Base-by-base conservation (phyloP, 257 asterid species). In the Nemophila menziesii region DNA sequence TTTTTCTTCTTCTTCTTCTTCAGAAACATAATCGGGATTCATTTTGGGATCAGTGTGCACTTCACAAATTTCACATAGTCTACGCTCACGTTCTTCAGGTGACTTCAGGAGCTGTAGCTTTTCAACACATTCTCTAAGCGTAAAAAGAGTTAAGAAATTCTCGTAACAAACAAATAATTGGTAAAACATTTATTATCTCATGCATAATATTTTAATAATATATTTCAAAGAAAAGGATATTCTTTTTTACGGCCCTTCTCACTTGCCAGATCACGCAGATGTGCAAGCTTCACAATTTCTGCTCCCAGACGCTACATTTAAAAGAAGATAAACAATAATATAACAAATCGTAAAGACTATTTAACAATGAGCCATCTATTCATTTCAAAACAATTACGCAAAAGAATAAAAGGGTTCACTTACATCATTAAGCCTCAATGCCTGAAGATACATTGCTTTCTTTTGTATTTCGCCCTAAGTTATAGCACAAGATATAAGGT, bases 401-500 rank as follows among this genome's bases (percentile, higher is more conserved):
- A 29, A 29, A 29, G 2, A 29, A 29, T 29, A 29, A 29, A 29
- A 13, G 5, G 8, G 8, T 29, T 29, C 7, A 43, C 65, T 75
- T 55, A 87, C 95, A 56, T 79, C 86, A 56, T 69, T 48, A 33
- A 79, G 73, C 71, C 65, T 71, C 58, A 66, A 68, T 15, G 78
- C 51, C 61, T 68, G 93, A 61, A 82, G 84, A 36, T 65, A 64
- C 73, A 79, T 52, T 41, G 95, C 93, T 73, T 68, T 82, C 46
- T 60, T 71, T 62, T 77, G 81, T 49, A 82, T 48, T 68, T 79
- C 93, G 16, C 79, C 93, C 97, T 87, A 42, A 68, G 68, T 43
- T 43, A 43, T 54, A 49, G 53, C 23, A 54, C 34, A n/a, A 47
- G 29, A 43, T 29, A 26, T 26, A 29, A n/a, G n/a, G n/a, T 19